Evolutionary conservation across 1,284 basidiomycete genomes (phyloP).

Genomic region (Ustilago tritici): DNA sequence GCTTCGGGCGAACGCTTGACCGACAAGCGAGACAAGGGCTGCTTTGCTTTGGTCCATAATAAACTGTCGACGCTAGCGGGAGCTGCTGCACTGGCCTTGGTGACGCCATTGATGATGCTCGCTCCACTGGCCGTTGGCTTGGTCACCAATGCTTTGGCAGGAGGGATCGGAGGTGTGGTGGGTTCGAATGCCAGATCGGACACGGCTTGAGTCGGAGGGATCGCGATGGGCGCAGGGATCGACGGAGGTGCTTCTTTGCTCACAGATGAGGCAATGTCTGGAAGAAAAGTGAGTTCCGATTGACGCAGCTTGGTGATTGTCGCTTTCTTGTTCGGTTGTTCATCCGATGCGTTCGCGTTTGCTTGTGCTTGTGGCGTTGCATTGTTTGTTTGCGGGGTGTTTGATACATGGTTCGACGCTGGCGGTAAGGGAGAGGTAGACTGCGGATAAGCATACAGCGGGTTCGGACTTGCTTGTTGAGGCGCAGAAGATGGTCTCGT

Average conservation of each 20-base stretch:
- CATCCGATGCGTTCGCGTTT: neutral
- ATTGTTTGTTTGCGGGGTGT: neutral
- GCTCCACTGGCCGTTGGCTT: slow-evolving; percentile 9
- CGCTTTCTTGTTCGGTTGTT: slow-evolving; percentile 4
- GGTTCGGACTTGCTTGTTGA: neutral
- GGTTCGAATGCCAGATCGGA: slow-evolving; percentile 12
- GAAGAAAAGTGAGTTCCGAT: slow-evolving; percentile 23
- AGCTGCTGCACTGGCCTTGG: neutral
- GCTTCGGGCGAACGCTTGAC: slow-evolving; percentile 25
- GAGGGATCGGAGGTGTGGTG: slow-evolving; percentile 35
- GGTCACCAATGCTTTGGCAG: slow-evolving; percentile 25
- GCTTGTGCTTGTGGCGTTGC: neutral
- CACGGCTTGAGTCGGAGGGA: neutral
- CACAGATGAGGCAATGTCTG: slow-evolving; percentile 20
- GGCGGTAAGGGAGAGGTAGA: neutral
- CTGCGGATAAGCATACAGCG: slow-evolving; percentile 5
- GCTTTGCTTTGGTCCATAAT: slow-evolving; percentile 25
- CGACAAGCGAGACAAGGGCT: slow-evolving; percentile 16
- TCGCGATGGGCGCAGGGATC: neutral
- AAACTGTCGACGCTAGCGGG: neutral
- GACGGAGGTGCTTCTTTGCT: slow-evolving; percentile 1
- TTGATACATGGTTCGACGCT: neutral
- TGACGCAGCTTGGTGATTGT: slow-evolving; percentile 21
- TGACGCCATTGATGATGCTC: neutral
- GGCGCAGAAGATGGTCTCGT: slow-evolving; percentile 5